Conservation (phyloP, 2,329 filamentous ascomycete genomes). For the Colletotrichum cordylinicola region DNA sequence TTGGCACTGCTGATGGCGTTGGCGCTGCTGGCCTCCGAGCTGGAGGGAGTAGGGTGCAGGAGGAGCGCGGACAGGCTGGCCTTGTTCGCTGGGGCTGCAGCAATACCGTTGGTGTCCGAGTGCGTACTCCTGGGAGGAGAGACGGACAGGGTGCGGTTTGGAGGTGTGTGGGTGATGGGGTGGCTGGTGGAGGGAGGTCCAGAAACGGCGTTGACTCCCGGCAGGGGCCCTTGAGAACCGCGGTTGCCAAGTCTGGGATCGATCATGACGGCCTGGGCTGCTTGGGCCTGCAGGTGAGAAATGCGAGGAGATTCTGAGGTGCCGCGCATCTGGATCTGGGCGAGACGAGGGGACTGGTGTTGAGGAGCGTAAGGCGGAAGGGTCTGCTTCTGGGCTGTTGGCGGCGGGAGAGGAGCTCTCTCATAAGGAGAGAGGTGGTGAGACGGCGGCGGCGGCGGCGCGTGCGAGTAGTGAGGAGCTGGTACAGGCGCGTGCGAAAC, state of each 20-base stretch:
- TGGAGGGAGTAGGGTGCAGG: conserved; percentile 54
- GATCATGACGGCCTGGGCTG: conserved; percentile 44
- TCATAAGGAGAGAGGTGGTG: conserved; percentile 34
- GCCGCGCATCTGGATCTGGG: conserved; percentile 14
- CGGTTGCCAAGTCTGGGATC: conserved; percentile 43
- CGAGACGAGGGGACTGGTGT: conserved; percentile 35
- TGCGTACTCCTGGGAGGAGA: conserved; percentile 53
- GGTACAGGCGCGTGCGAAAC: conserved; percentile 32
- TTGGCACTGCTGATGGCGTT: conserved; percentile 47
- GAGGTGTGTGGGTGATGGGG: conserved; percentile 43
- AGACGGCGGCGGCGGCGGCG: background rate
- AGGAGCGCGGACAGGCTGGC: conserved; percentile 55
- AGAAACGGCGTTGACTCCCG: conserved; percentile 26
- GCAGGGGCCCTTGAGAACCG: conserved; percentile 49
- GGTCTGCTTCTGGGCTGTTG: conserved; percentile 33
- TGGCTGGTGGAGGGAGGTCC: conserved; percentile 38
- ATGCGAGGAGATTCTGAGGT: conserved; percentile 47
- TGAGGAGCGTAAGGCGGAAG: conserved; percentile 36
- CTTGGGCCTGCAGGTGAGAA: conserved; percentile 49
- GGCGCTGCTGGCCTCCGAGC: conserved; percentile 51
- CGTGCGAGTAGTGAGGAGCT: conserved; percentile 32
- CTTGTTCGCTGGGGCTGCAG: conserved; percentile 37
- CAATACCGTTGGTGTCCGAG: conserved; percentile 31
- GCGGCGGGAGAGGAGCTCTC: conserved; percentile 41
- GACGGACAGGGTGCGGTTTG: conserved; percentile 50